These are phyloP conservation scores for Colletotrichum sp. DNA, from an alignment of 2,329 filamentous ascomycete species.

Conservation along the genomic window DNA sequence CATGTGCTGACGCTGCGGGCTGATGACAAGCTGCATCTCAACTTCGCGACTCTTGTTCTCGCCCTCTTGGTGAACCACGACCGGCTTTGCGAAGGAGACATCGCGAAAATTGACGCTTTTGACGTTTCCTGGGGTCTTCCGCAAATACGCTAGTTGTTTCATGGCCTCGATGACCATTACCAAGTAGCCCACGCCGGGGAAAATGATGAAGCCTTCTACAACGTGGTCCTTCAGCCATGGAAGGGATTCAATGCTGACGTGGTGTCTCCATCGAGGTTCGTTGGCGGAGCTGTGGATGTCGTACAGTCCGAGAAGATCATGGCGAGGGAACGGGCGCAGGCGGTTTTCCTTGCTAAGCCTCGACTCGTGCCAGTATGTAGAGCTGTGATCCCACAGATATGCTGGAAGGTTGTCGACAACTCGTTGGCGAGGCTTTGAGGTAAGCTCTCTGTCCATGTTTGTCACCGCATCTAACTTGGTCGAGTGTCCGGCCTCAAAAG, in stretches of 20 bases:
- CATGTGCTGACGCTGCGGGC: neutral
- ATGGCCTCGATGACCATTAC: conserved; percentile 43
- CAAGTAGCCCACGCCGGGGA: conserved; percentile 47
- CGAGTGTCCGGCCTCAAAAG: conserved; percentile 47
- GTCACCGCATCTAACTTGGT: conserved; percentile 47
- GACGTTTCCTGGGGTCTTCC: neutral
- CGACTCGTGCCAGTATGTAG: conserved; percentile 33
- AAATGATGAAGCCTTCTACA: conserved; percentile 52
- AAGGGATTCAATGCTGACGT: conserved; percentile 37
- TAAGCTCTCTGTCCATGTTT: conserved; percentile 32
- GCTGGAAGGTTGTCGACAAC: conserved; percentile 48
- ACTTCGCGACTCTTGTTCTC: neutral
- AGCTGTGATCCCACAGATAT: conserved; percentile 59
- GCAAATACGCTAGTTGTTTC: conserved; percentile 24
- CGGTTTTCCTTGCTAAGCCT: neutral
- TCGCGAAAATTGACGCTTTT: conserved; percentile 8
- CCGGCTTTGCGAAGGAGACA: conserved; percentile 21
- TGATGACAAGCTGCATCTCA: conserved; percentile 18
- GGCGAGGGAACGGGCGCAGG: neutral
- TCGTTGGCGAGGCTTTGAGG: neutral
- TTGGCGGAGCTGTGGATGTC: conserved; percentile 35
- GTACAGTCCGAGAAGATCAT: conserved; percentile 30
- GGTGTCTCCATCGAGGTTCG: conserved; percentile 43
- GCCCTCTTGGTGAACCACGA: neutral
- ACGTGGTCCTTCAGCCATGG: conserved; percentile 55